Base-by-base conservation (phyloP, 1,284 basidiomycete genomes). In the Trametes pubescens region DNA sequence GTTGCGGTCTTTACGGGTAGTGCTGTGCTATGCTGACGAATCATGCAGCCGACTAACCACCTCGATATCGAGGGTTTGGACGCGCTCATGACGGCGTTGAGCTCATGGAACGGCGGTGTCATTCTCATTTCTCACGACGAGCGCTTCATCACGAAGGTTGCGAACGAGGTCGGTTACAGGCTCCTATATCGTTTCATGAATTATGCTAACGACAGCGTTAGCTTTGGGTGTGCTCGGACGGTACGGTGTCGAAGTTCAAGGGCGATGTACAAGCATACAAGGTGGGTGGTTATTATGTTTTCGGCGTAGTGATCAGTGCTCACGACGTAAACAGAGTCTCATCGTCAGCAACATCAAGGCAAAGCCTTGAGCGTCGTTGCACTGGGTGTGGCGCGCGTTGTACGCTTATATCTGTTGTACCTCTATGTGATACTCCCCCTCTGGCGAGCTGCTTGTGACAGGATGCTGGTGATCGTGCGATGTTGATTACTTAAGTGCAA, bases 41-140 rank as follows among this genome's bases (percentile, higher is more conserved):
- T 55, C 56, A 54, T 16, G 16, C 32, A 96, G 89, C 97, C 97
- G 65, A 98, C 96, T 72, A 99, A 99, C 84, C 97, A 99, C 80
- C 82, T 99, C 77, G 96, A 98, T 90, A 95, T 96, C 68, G 93
- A 95, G 83, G 97, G 96, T 86, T 84, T 99, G 63, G 98, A 99
- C 75, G 98, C 96, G 7, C 82, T 99, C 51, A 98, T 98, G 89
- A 80, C 85, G 24, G 98, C 95, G 0, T 79, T 99, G 69, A 87
- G 88, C 69, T 81, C 81, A 18, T 99, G 95, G 94, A 98, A 98
- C 73, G 98, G 98, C n/a, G 98, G 97, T 57, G 94, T 96, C 10
- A 94, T 96, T 65, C 81, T 95, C 67, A 95, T 98, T 71, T 94
- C 93, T 70, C 96, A 98, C 86, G 96, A 98, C 84, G 94, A 96